A percentile compares a stretch with the other conserved stretches of the same genome.
Conservation (phyloP, 176 grass and related monocot species). For the Musa beccarii region DNA sequence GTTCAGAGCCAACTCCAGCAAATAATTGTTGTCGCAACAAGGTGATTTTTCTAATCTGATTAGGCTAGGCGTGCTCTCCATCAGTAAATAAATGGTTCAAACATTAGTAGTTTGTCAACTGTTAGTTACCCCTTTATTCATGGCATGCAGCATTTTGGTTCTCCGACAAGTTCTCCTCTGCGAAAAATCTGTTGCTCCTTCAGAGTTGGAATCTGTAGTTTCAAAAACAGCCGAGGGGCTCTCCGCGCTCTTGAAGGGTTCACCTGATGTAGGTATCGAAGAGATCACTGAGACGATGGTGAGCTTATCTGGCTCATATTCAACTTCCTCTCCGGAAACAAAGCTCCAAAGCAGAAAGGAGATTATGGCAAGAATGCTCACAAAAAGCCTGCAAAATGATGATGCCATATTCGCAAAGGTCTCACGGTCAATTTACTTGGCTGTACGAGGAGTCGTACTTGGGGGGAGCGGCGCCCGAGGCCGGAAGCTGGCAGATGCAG, state of each 20-base stretch:
- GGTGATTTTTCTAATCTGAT: slow-evolving; percentile 23
- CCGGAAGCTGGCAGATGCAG: slow-evolving; percentile 46
- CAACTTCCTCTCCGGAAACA: slow-evolving; percentile 19
- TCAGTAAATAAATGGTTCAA: slow-evolving; percentile 4
- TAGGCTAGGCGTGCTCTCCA: neutral
- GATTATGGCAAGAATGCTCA: slow-evolving; percentile 55
- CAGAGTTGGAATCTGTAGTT: slow-evolving; percentile 32
- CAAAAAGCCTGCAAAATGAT: slow-evolving; percentile 58
- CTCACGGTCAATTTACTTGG: slow-evolving; percentile 42
- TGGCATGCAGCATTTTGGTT: slow-evolving; percentile 57
- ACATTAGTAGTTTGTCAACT: neutral
- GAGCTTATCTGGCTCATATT: slow-evolving; percentile 20
- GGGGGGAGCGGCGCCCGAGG: slow-evolving; percentile 47
- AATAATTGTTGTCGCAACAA: slow-evolving; percentile 74
- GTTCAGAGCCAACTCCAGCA: slow-evolving; percentile 67
- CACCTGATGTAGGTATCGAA: slow-evolving; percentile 41
- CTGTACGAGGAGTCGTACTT: slow-evolving; percentile 42
- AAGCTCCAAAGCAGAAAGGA: slow-evolving; percentile 46
- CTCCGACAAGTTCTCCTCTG: slow-evolving; percentile 68
- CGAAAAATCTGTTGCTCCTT: slow-evolving; percentile 31
- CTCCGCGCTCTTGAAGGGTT: slow-evolving; percentile 35
- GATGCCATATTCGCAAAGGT: slow-evolving; percentile 69
- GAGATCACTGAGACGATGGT: slow-evolving; percentile 60
- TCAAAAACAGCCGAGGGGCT: slow-evolving; percentile 41
- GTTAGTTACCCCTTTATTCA: no score